Evolutionary conservation across 805 yeast genomes (phyloP).

Genomic region (Wickerhamomyces subpelliculosus): DNA sequence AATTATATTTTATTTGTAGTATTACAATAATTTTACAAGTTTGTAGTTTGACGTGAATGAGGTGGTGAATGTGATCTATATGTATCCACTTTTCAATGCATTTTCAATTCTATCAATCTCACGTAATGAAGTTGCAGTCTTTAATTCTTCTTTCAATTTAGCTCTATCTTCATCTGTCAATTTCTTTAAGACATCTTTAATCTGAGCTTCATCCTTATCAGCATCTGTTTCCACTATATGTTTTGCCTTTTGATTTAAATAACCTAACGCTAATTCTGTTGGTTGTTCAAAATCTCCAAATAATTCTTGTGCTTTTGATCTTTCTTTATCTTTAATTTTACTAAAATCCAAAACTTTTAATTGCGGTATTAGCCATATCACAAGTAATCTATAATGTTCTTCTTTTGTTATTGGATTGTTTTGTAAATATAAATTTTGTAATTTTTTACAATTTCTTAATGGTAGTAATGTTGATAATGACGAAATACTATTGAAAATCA

Average conservation of each 20-base stretch:
- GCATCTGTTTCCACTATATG: constrained; percentile 3
- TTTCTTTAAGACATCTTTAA: constrained; percentile 32
- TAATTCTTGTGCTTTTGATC: constrained; percentile 35
- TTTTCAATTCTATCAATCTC: constrained; percentile 71
- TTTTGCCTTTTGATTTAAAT: constrained; percentile 14
- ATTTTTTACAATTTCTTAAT: constrained; percentile 30
- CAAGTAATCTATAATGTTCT: constrained; percentile 50
- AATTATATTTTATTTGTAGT: too few relatives aligned
- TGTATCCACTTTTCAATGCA: constrained; percentile 36
- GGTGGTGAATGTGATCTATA: too few relatives aligned
- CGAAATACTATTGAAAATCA: constrained; percentile 44
- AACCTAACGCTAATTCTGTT: constrained; percentile 24
- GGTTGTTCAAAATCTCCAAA: constrained; percentile 28
- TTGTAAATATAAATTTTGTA: constrained; percentile 42
- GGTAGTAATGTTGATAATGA: constrained; percentile 37
- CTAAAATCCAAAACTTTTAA: constrained; percentile 62
- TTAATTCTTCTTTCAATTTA: constrained; percentile 45
- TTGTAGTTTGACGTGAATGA: too few relatives aligned
- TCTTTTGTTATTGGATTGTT: constrained; percentile 52
- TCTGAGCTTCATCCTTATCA: constrained; percentile 26
- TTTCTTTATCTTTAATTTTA: constrained; percentile 50
- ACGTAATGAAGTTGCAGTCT: constrained; percentile 57
- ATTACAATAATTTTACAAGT: not conserved
- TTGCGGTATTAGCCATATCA: constrained; percentile 57
- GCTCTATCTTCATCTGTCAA: constrained; percentile 49